Base-by-base conservation (phyloP, 345 rosid species). In the Aurinia saxatilis region DNA sequence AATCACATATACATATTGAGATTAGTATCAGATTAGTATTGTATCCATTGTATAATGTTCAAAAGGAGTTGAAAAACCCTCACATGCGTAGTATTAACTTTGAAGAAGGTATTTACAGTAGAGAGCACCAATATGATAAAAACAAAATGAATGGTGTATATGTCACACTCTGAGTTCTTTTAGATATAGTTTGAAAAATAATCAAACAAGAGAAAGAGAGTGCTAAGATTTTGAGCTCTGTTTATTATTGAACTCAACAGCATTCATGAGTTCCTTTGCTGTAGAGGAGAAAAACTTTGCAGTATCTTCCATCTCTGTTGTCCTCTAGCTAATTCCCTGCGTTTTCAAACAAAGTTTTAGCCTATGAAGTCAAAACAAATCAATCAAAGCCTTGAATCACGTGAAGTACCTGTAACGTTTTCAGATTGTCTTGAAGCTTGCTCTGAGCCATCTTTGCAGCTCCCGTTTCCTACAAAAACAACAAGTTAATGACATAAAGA, bases 271-370 rank as follows among this genome's bases (percentile, higher is more conserved):
- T 37, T 92, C 93, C 65, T 76, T 85, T 15, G 96, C 98, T 73
- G 84, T 84, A 0, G 93, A 78, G n/a, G 98, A 87, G 82, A 92
- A 92, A 39, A 96, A 88, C 65, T 47, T 82, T 6, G 98, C 98
- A 8, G 81, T 78, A 51, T 82, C 87, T 76, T 86, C 84, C 96
- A 88, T 88, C 66, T 83, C 87, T 13, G 91, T 68, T n/a, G 95
- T 63, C 66, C 42, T 92, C 76, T 77, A 29, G 78, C 72, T 83
- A 52, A 92, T 92, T 10, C 95, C 98, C 96, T 86, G 79, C 64
- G 48, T 16, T 63, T 27, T 29, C 34, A 37, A 57, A 51, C 35
- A 1, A n/a, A 2, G n/a, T 11, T 6, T 21, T 25, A 25, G n/a
- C n/a, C n/a, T n/a, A n/a, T n/a, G n/a, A n/a, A 50, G 48, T 12